Base-by-base conservation (phyloP, 2,329 filamentous ascomycete genomes). In the Penicillium digitatum region DNA sequence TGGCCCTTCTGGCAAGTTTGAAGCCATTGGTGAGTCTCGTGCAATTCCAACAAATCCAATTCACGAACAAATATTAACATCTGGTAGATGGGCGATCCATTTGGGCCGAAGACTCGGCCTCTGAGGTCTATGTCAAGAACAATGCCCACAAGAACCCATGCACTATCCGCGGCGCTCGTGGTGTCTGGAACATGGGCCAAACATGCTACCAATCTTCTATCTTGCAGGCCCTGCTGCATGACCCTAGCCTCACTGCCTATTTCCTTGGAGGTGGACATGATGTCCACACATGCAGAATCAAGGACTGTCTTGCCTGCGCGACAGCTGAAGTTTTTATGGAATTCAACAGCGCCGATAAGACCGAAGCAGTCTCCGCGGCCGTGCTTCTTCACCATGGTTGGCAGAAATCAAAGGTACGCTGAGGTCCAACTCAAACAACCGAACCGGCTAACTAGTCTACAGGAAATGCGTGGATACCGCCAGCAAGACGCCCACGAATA, bases 181-280 rank as follows among this genome's bases (percentile, higher is more conserved):
- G 93, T 31, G 87, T 99, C 57, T 96, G 95, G 74, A 99, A 97
- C 69, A 93, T 96, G 71, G 94, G 93, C n/a, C 91, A 95, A 55
- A 97, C 94, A 11, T 99, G 93, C 77, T 99, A 96, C 74, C 93
- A 97, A 81, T 95, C 94, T 65, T 93, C 96, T 29, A 91, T 97
- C 45, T 80, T 99, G 16, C 94, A 97, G 72, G 91, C 88, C 54
- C 86, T 99, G 64, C 83, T 97, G 52, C 93, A 96, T 76, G 96
- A 97, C 69, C 93, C 93, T 0, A 82, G 96, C 42, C 82, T 99
- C 29, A 86, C 90, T 56, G 92, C 93, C 64, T 97, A 90, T 73
- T 97, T 96, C 72, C 85, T 99, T 6, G 87, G 88, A 38, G 92
- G 96, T 70, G 90, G 92, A 0, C 93, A 99, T 72, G 87, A 87